Percentiles rank a stretch among this genome's conserved stretches.
Conservation (phyloP, 2,329 filamentous ascomycete genomes). For the Parascedosporium putredinis region DNA sequence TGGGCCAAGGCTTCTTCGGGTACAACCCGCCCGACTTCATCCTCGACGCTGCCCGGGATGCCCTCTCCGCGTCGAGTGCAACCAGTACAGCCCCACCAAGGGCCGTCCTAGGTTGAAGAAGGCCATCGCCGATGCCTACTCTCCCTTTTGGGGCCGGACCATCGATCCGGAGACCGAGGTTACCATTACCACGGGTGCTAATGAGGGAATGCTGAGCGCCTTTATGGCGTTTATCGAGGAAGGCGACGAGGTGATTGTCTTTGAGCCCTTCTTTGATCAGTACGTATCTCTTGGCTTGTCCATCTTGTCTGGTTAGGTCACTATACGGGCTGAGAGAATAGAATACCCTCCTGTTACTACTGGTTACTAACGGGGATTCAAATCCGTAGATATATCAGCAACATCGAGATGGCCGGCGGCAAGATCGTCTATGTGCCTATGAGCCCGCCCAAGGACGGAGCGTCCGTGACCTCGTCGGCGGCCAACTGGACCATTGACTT, state of each 20-base stretch:
- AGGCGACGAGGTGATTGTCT: conserved; percentile 93
- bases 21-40: conserved; percentile 93
- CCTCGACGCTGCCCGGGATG: conserved; percentile 79
- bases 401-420: conserved; percentile 96
- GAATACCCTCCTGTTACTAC: neutral
- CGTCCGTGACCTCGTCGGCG: conserved; percentile 69
- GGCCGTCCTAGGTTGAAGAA: conserved; percentile 85
- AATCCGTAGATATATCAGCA: conserved; percentile 86
- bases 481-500: conserved; percentile 85
- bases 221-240: conserved; percentile 97
- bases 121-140: conserved; percentile 87
- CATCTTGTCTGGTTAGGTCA: too few relatives aligned
- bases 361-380: too few relatives aligned
- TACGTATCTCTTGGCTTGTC: too few relatives aligned
- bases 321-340: neutral
- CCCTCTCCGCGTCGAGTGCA: conserved; percentile 90
- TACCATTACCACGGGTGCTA: conserved; percentile 85
- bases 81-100: conserved; percentile 96
- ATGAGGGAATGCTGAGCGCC: conserved; percentile 86
- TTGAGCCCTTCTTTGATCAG: conserved; percentile 99
- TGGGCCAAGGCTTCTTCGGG: conserved; percentile 67
- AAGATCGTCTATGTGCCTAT: conserved; percentile 94
- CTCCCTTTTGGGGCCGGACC: conserved; percentile 71
- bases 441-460: conserved; percentile 75
- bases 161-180: conserved; percentile 87